Evolutionary conservation across 768 basidiomycete genomes (phyloP).

Genomic region (Boletus rex-veris): DNA sequence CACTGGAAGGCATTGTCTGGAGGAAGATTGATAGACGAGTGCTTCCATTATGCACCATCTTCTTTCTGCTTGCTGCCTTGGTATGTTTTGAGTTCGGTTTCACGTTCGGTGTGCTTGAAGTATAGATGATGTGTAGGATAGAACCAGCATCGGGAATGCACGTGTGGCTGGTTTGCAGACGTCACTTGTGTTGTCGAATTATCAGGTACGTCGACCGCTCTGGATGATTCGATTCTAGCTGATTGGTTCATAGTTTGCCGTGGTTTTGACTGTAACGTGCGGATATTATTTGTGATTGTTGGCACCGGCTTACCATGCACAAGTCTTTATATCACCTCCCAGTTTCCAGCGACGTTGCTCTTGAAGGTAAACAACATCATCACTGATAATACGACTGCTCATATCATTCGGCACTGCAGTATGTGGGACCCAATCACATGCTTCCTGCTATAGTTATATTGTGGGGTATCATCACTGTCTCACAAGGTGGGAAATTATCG

Average conservation of each 20-base stretch:
- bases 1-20: constrained; percentile 41
- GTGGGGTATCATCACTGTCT: background rate
- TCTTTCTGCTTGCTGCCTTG: constrained; percentile 50
- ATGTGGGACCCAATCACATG: background rate
- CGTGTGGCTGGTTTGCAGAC: constrained; percentile 57
- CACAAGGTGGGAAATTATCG: background rate
- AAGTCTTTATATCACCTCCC: constrained; percentile 42
- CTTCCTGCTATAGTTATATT: background rate
- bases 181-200: constrained; percentile 37
- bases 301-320: background rate
- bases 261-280: constrained; percentile 30
- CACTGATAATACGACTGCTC: background rate
- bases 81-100: constrained; percentile 30
- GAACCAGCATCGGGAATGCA: constrained; percentile 54
- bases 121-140: constrained; percentile 25
- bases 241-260: constrained; percentile 29
- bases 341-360: constrained; percentile 60
- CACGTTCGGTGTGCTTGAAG: background rate
- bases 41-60: constrained; percentile 47
- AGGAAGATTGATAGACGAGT: constrained; percentile 47
- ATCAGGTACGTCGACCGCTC: constrained; percentile 18
- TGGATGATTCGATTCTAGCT: background rate
- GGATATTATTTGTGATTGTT: background rate
- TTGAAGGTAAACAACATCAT: constrained; percentile 38
- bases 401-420: constrained; percentile 15